phyloP scores from a whole-genome alignment of 331 rosid genomes.

The Malus hybrid region DNA sequence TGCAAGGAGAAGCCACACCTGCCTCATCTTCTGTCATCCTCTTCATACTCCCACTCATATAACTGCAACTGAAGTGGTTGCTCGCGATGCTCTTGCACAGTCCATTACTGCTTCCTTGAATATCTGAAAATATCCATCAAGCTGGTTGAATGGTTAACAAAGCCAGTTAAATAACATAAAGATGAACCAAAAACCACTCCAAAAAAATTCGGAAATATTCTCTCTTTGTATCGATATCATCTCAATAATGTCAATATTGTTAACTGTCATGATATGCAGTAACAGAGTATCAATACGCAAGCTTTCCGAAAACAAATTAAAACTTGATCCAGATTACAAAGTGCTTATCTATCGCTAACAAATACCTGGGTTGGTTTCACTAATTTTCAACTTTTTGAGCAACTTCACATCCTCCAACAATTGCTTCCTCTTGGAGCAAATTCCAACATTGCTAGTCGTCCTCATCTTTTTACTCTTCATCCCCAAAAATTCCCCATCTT shows the following conservation, averaged over 20 bases:
- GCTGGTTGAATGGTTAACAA: background rate
- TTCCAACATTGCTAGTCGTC: conserved; percentile 18
- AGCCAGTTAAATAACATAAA: background rate
- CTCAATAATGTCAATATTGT: no score
- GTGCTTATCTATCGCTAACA: no score
- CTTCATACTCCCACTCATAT: conserved; percentile 31
- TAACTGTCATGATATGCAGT: no score
- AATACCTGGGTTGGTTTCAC: conserved; percentile 47
- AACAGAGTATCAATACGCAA: no score
- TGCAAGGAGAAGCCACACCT: conserved; percentile 33
- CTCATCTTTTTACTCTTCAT: conserved; percentile 44
- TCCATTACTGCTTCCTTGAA: conserved; percentile 6
- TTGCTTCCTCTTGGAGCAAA: conserved; percentile 54
- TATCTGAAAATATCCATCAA: conserved; percentile 15
- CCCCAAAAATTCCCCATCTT: conserved; percentile 17
- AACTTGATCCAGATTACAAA: no score
- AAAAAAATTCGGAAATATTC: background rate
- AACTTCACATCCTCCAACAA: conserved; percentile 33
- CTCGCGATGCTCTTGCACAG: conserved; percentile 11
- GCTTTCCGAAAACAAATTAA: no score
- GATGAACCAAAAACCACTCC: background rate
- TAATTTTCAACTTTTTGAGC: conserved; percentile 59
- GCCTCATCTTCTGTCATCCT: conserved; percentile 48
- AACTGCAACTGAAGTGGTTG: conserved; percentile 38
- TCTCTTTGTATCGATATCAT: no score